Conservation (phyloP, 2,329 filamentous ascomycete genomes). For the Hypoxylon sp. region DNA sequence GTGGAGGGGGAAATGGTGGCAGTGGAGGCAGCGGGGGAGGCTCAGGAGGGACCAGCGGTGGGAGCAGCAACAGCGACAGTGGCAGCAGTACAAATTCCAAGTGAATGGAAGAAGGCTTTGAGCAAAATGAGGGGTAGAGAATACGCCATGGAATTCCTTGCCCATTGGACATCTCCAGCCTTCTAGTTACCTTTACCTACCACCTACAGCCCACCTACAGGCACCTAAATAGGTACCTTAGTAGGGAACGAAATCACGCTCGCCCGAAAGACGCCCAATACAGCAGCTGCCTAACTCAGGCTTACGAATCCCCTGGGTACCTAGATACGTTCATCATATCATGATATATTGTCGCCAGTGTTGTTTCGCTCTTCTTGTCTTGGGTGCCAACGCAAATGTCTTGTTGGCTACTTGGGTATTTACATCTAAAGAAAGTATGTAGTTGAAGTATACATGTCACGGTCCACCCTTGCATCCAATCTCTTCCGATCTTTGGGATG, state of each 20-base stretch:
- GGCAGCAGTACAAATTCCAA: neutral
- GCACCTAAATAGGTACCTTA: no score
- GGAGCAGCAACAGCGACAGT: neutral
- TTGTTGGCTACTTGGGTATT: neutral
- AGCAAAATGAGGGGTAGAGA: neutral
- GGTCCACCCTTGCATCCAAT: neutral
- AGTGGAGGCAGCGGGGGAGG: neutral
- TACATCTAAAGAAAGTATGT: neutral
- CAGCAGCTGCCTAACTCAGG: neutral
- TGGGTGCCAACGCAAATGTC: neutral
- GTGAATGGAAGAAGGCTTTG: neutral
- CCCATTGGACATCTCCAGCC: neutral
- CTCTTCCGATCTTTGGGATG: neutral
- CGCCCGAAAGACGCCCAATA: neutral
- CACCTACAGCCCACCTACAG: neutral
- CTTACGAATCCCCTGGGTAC: neutral
- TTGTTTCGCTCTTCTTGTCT: neutral
- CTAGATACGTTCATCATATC: neutral
- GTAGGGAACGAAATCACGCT: conserved; percentile 1
- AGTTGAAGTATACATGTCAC: neutral
- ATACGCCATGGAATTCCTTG: neutral
- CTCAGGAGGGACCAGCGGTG: neutral
- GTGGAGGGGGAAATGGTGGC: neutral
- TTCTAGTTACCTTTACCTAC: neutral
- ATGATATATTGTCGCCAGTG: neutral